Percentiles rank a stretch among this genome's conserved stretches.
These are phyloP conservation scores for Limtongozyma cylindracea DNA, from an alignment of 805 yeast genomes.

Conservation along the genomic window DNA sequence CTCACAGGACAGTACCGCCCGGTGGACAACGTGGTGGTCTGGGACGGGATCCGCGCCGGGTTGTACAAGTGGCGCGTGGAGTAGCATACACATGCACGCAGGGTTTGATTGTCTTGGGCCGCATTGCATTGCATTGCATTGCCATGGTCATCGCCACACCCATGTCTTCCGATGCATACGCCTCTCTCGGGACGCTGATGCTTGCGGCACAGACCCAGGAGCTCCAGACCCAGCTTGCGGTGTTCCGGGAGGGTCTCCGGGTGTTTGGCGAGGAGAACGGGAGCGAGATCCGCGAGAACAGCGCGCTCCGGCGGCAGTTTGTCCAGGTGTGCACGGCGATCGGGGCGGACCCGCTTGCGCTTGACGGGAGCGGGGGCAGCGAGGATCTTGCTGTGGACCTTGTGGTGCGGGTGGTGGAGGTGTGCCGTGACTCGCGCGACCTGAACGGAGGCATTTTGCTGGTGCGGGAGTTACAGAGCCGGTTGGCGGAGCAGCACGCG, in stretches of 20 bases:
- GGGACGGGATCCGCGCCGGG: constrained; percentile 41
- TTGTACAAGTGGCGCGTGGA: constrained; percentile 17
- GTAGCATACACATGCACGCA: no score
- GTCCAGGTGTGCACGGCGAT: constrained; percentile 52
- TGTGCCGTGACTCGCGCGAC: constrained; percentile 42
- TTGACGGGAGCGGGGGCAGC: constrained; percentile 5
- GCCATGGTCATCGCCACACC: no score
- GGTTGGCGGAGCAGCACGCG: constrained; percentile 15
- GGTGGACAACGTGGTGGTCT: constrained; percentile 38
- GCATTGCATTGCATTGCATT: no score
- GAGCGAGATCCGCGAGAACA: constrained; percentile 34
- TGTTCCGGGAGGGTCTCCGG: constrained; percentile 56
- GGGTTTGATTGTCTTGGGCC: no score
- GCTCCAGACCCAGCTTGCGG: constrained; percentile 42
- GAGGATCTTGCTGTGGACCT: constrained; percentile 41
- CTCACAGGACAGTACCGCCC: constrained; percentile 68
- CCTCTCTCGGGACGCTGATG: no score
- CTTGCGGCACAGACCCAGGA: no score
- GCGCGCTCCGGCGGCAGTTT: constrained; percentile 44
- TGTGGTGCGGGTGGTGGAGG: constrained; percentile 50
- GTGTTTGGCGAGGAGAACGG: constrained; percentile 54
- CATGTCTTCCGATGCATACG: no score
- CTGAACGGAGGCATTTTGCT: constrained; percentile 68
- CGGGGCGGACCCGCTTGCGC: constrained; percentile 60
- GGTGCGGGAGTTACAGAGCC: no score